A percentile compares a stretch with the other conserved stretches of the same genome.
Evolutionary conservation across 1,139 yeast species (phyloP).

Genomic region (Suhomyces choctaworum): DNA sequence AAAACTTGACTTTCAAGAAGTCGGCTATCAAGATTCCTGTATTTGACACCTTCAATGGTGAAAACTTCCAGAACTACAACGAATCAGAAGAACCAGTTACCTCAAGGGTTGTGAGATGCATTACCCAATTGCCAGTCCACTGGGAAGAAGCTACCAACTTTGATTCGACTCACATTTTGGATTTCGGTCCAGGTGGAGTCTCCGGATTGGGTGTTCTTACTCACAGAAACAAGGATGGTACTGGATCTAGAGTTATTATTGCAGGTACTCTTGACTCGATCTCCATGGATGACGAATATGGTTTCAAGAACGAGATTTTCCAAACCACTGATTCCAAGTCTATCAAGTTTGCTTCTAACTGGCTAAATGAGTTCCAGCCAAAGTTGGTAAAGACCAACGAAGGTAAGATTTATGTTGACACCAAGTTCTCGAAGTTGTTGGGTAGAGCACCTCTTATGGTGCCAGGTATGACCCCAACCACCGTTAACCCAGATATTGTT

Average conservation of each 20-base stretch:
- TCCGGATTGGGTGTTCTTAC: constrained; percentile 96
- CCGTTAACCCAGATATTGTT: constrained; percentile 91
- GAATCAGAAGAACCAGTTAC: constrained; percentile 45
- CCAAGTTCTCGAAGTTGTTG: constrained; percentile 87
- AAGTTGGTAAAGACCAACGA: constrained; percentile 68
- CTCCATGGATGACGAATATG: constrained; percentile 73
- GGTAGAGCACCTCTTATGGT: constrained; percentile 97
- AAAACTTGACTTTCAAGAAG: constrained; percentile 55
- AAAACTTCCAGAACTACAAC: constrained; percentile 59
- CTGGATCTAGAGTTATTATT: constrained; percentile 91
- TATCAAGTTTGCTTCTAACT: constrained; percentile 82
- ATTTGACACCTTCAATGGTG: constrained; percentile 84
- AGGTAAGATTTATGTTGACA: constrained; percentile 83
- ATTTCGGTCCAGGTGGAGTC: constrained; percentile 98
- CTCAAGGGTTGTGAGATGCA: constrained; percentile 72
- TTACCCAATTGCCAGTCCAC: constrained; percentile 85
- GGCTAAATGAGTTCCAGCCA: constrained; percentile 90
- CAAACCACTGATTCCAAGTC: constrained; percentile 58
- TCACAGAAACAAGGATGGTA: constrained; percentile 97
- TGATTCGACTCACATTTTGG: constrained; percentile 82
- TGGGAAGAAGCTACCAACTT: constrained; percentile 92
- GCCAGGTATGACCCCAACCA: constrained; percentile 99
- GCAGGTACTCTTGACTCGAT: constrained; percentile 83
- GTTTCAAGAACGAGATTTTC: constrained; percentile 93
- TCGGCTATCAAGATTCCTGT: constrained; percentile 76